Conservation (phyloP, 257 asterid genomes). For the Solanum lycopersicoides region DNA sequence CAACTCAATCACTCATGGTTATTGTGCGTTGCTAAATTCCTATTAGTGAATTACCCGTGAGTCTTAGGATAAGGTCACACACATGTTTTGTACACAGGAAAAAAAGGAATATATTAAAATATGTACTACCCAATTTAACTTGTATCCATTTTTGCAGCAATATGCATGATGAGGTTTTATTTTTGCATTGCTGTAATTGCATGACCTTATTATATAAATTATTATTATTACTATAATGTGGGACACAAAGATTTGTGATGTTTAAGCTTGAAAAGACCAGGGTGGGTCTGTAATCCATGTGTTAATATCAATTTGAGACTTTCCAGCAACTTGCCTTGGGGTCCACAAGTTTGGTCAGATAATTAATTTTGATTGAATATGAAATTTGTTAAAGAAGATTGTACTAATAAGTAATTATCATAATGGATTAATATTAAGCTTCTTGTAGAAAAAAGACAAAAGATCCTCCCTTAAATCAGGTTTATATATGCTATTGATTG, state of each 20-base stretch:
- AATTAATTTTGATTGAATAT: background rate
- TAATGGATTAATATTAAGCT: background rate
- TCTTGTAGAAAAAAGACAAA: background rate
- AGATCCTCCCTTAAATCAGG: background rate
- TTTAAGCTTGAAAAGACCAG: conserved; percentile 13
- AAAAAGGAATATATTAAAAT: background rate
- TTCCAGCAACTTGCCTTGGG: conserved; percentile 17
- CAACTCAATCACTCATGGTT: background rate
- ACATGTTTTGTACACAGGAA: background rate
- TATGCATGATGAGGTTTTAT: background rate
- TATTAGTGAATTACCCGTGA: background rate
- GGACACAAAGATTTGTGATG: conserved; percentile 12
- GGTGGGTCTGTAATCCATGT: conserved; percentile 6
- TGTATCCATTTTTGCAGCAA: background rate
- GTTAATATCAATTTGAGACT: conserved; percentile 1
- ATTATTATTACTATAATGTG: background rate
- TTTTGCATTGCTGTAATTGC: background rate
- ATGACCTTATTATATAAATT: background rate
- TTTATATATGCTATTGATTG: background rate
- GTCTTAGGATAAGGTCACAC: background rate
- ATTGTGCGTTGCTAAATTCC: background rate
- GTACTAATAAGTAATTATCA: background rate
- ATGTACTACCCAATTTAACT: background rate
- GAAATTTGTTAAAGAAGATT: conserved; percentile 9
- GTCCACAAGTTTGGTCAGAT: conserved; percentile 26